Percentiles rank a stretch among this genome's conserved stretches.
Evolutionary conservation across 2,329 filamentous ascomycete species (phyloP).

Genomic region (Aureobasidium sp.): DNA sequence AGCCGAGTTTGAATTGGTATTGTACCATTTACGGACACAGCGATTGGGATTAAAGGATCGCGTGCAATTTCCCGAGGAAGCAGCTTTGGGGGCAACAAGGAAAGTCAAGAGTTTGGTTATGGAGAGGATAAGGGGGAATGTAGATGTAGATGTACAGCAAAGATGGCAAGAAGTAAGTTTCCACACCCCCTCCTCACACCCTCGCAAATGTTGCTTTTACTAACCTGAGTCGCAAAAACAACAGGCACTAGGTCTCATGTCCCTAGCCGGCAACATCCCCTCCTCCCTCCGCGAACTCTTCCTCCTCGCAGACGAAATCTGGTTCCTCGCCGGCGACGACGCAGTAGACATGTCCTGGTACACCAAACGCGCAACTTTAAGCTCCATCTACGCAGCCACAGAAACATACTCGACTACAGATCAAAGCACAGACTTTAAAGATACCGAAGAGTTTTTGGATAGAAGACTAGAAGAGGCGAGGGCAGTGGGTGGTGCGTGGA

Average conservation of each 20-base stretch:
- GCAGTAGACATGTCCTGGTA: slow-evolving; percentile 88
- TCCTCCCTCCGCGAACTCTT: slow-evolving; percentile 71
- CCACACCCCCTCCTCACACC: too few species aligned
- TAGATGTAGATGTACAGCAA: slow-evolving; percentile 50
- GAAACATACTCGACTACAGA: slow-evolving; percentile 96
- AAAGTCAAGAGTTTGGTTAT: slow-evolving; percentile 66
- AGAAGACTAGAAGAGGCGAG: slow-evolving; percentile 64
- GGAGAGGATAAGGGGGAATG: slow-evolving; percentile 69
- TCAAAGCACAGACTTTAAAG: slow-evolving; percentile 58
- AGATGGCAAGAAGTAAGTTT: slow-evolving; percentile 77
- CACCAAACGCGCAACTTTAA: slow-evolving; percentile 55
- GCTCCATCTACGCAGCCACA: slow-evolving; percentile 58
- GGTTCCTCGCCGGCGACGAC: slow-evolving; percentile 73
- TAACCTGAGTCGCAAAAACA: not conserved
- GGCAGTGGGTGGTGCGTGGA: slow-evolving; percentile 52
- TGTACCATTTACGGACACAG: slow-evolving; percentile 64
- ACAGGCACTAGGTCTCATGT: slow-evolving; percentile 83
- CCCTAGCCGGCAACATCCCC: slow-evolving; percentile 69
- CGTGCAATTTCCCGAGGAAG: slow-evolving; percentile 36
- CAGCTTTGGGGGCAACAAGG: slow-evolving; percentile 42
- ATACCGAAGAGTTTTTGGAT: slow-evolving; percentile 73
- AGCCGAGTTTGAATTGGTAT: slow-evolving; percentile 73
- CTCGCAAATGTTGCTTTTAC: too few species aligned
- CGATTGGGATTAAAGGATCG: slow-evolving; percentile 49
- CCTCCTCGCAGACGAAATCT: slow-evolving; percentile 79